Base-by-base conservation (phyloP, 768 basidiomycete genomes). In the Amanita brunnescens region DNA sequence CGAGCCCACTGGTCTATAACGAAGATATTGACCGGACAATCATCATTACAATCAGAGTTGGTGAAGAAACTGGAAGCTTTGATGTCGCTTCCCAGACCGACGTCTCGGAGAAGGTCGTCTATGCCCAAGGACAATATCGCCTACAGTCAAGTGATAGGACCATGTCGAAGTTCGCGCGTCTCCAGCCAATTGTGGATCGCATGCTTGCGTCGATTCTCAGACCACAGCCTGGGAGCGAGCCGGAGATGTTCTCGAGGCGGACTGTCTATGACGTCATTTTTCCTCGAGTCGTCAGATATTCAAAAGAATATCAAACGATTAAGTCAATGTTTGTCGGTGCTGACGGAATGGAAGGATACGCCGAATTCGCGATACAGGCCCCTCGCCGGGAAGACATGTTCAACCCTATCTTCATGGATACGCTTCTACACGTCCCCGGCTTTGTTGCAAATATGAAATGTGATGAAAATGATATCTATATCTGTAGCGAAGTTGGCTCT, bases 201-300 rank as follows among this genome's bases (percentile, higher is more conserved):
- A 66, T 66, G 14, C 66, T 71, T 21, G 52, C 61, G 3, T 60
- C 60, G 0, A 58, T 79, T 14, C 16, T 64, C 13, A 55, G 60
- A 14, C 61, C 67, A 0, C 54, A 49, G 14, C 57, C 58, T 30
- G 61, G 57, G 23, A 56, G 47, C 14, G 51, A 41, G 0, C 60
- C 64, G 1, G 80, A 83, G 61, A 70, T 70, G 0, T 82, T 84
- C 61, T 74, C 72, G 2, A 70, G 75, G 16, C 77, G 74, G 33
- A 79, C 77, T 0, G 63, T 73, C 0, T 89, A 89, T 60, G 76
- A 85, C 37, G 70, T 81, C 33, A 76, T 87, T 45, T 87, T 87
- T 57, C 75, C 84, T 18, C 78, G 81, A 6, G 71, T 87, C 41
- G 85, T 89, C 21, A 70, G 76, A 13, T 89, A 88, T 57, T 70